Base-by-base conservation (phyloP, 169 alveolate genomes). In the Plasmodium billcollinsi region DNA sequence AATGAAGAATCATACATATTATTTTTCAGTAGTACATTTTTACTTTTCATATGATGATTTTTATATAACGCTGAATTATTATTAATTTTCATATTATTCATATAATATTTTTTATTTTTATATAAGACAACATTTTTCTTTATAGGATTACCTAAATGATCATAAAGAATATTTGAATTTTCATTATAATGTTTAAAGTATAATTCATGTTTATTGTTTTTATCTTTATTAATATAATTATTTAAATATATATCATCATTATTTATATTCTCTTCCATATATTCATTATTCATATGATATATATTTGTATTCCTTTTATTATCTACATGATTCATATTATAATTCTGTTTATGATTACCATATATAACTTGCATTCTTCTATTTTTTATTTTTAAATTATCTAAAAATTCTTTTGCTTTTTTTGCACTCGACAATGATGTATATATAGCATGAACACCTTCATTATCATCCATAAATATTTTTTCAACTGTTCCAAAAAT, bases 351-450 rank as follows among this genome's bases (percentile, higher is more conserved):
- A 26, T 66, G 26, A 3, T 15, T 49, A 7, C 89, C 89, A 52
- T 65, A 78, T 14, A 66, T 52, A 26, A 78, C 89, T 50, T 78
- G 89, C 50, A 78, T 63, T 52, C 89, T 78, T 58, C 89, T 50
- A 50, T 67, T 78, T 52, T 78, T 78, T n/a, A 78, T 66, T 52
- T 78, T 78, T 18, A 78, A 50, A 78, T 66, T 65, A 6, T 78
- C 89, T 1, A 78, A 56, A 52, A 29, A 52, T 49, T 65, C 56
- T 58, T 78, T 78, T 66, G 89, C 89, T 52, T 70, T 65, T 29
- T n/a, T 65, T 67, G 89, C 74, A 52, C 80, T 78, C 5, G 26
- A 65, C 7, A 78, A 21, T 0, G 75, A 65, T 26, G 29, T 33
- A 26, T 65, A 78, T 14, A 65, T 49, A 2, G 67, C 71, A 50